These are phyloP conservation scores for Zhuliangozyma blackwelliae DNA, from an alignment of 1,139 yeast species.

Conservation along the genomic window DNA sequence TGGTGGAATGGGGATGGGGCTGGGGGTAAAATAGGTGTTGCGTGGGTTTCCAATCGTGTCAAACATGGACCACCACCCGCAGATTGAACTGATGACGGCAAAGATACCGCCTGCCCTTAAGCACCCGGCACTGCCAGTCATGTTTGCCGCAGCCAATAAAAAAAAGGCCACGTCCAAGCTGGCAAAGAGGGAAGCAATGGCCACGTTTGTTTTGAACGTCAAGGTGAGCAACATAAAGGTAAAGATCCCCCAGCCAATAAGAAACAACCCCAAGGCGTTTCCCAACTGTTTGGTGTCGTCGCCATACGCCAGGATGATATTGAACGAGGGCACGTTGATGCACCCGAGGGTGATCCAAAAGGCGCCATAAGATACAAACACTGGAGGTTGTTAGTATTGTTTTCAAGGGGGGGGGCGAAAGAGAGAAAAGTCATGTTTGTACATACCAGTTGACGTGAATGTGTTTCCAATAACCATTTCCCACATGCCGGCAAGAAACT, in stretches of 20 bases:
- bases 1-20: no score
- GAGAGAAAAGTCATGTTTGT: no score
- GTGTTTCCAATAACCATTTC: constrained; percentile 39
- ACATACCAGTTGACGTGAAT: constrained; percentile 33
- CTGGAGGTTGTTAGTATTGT: constrained; percentile 7
- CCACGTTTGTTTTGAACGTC: constrained; percentile 43
- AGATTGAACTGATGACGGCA: constrained; percentile 35
- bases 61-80: constrained; percentile 40
- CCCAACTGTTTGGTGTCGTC: constrained; percentile 26
- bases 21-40: no score
- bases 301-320: constrained; percentile 57
- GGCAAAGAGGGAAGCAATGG: constrained; percentile 33
- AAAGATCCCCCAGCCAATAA: constrained; percentile 45
- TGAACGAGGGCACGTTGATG: constrained; percentile 32
- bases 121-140: constrained; percentile 27
- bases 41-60: no score
- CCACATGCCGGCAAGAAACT: constrained; percentile 50
- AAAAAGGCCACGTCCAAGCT: constrained; percentile 37
- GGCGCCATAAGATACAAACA: constrained; percentile 40
- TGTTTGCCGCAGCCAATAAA: constrained; percentile 38
- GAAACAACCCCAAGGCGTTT: constrained; percentile 40
- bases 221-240: constrained; percentile 35
- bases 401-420: no score
- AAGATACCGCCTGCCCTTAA: constrained; percentile 43
- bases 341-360: constrained; percentile 43